Percentiles rank a stretch among this genome's conserved stretches.
These are phyloP conservation scores for Fusarium sp. DNA, from an alignment of 2,329 filamentous ascomycete genomes.

Conservation along the genomic window DNA sequence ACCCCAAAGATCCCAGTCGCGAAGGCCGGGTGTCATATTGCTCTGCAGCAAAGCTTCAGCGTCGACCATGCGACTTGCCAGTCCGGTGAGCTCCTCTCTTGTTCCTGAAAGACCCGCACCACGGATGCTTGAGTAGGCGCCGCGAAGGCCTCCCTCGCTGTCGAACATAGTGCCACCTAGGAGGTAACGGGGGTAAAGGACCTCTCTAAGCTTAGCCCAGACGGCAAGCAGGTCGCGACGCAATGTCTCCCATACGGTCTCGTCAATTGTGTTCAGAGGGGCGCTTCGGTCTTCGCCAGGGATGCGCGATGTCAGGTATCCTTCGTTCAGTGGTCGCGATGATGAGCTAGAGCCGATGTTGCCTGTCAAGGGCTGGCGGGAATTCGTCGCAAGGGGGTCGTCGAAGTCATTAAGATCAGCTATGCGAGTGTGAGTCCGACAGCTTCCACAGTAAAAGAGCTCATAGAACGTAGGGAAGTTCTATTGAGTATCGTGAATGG, in stretches of 20 bases:
- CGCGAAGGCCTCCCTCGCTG: constrained; percentile 63
- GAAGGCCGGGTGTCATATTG: constrained; percentile 87
- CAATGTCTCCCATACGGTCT: constrained; percentile 97
- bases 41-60: constrained; percentile 71
- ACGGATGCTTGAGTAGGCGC: constrained; percentile 70
- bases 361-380: constrained; percentile 83
- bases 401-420: constrained; percentile 93
- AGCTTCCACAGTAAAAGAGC: background rate
- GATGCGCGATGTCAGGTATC: constrained; percentile 88
- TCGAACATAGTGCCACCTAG: constrained; percentile 77
- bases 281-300: constrained; percentile 92
- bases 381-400: constrained; percentile 77
- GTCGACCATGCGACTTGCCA: constrained; percentile 72
- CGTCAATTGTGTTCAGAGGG: constrained; percentile 93
- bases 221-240: constrained; percentile 90
- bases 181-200: constrained; percentile 94
- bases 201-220: constrained; percentile 98
- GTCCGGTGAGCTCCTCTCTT: constrained; percentile 69
- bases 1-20: constrained; percentile 99
- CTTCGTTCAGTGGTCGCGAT: constrained; percentile 71
- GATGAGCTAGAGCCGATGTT: constrained; percentile 77
- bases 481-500: too few relatives aligned
- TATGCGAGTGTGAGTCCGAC: constrained; percentile 50
- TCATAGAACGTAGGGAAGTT: background rate
- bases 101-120: constrained; percentile 69